A percentile compares a stretch with the other conserved stretches of the same genome.
These are phyloP conservation scores for Diaporthe vaccinii DNA, from an alignment of 2,329 filamentous ascomycete species.

Conservation along the genomic window DNA sequence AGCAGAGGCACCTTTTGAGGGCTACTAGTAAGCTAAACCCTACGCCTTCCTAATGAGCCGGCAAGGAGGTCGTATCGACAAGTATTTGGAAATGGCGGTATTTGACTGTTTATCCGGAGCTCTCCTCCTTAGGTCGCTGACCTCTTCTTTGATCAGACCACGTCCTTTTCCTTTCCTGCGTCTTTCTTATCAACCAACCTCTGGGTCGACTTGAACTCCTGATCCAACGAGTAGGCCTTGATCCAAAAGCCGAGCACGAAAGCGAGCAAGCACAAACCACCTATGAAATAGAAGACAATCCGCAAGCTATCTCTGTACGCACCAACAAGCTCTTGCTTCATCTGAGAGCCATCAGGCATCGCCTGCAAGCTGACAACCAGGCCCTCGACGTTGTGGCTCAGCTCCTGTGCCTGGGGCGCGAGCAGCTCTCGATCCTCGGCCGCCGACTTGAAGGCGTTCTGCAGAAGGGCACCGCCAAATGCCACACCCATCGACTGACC, in stretches of 20 bases:
- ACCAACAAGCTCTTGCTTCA: not conserved
- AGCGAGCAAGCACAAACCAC: not conserved
- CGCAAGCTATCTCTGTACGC: slow-evolving; percentile 2
- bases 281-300: not conserved
- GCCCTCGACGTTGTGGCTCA: not conserved
- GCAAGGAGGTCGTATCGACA: too few relatives aligned
- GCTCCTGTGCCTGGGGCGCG: not conserved
- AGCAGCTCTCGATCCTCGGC: not conserved
- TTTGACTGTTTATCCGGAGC: too few relatives aligned
- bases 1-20: too few relatives aligned
- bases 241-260: not conserved
- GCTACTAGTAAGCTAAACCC: too few relatives aligned
- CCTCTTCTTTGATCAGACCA: too few relatives aligned
- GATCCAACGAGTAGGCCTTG: not conserved
- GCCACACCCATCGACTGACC: not conserved
- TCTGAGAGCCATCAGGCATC: not conserved
- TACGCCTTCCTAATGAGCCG: too few relatives aligned
- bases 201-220: not conserved
- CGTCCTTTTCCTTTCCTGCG: too few relatives aligned
- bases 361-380: not conserved
- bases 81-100: too few relatives aligned
- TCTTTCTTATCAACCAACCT: not conserved
- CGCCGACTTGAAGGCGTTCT: not conserved
- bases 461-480: not conserved
- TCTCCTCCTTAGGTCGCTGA: too few relatives aligned